phyloP scores from a whole-genome alignment of 768 basidiomycete genomes.

The Suillus paluster region DNA sequence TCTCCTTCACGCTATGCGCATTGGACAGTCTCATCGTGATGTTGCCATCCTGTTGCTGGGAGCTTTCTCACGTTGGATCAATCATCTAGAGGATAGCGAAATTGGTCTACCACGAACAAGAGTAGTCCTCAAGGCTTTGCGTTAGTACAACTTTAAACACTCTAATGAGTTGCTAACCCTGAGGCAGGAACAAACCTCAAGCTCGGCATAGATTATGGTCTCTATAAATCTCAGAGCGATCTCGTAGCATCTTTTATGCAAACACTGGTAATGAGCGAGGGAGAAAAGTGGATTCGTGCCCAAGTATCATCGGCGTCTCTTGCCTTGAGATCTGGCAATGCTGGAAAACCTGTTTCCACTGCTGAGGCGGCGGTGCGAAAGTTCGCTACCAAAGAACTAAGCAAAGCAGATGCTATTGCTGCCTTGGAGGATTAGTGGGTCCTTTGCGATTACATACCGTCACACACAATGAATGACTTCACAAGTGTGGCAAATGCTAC shows the following conservation, averaged over 20 bases:
- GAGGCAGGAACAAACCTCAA: conserved; percentile 78
- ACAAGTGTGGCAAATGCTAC: conserved; percentile 87
- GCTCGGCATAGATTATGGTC: conserved; percentile 87
- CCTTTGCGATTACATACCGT: neutral
- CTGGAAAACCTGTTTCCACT: conserved; percentile 73
- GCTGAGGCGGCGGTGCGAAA: conserved; percentile 79
- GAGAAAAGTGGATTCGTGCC: conserved; percentile 84
- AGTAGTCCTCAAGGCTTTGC: conserved; percentile 74
- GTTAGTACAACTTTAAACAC: conserved; percentile 72
- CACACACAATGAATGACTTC: conserved; percentile 10
- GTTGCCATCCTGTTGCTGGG: conserved; percentile 88
- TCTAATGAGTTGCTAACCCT: conserved; percentile 61
- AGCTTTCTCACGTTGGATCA: conserved; percentile 91
- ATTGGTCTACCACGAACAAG: conserved; percentile 70
- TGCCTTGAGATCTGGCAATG: conserved; percentile 68
- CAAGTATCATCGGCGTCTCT: conserved; percentile 70
- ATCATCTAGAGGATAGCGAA: conserved; percentile 83
- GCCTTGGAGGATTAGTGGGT: conserved; percentile 89
- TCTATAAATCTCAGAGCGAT: conserved; percentile 79
- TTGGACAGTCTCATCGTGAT: conserved; percentile 75
- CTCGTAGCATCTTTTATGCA: conserved; percentile 93
- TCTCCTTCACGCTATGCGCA: conserved; percentile 87
- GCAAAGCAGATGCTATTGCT: conserved; percentile 76
- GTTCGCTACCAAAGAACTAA: conserved; percentile 88
- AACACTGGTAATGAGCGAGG: conserved; percentile 95